These are phyloP conservation scores for Russula dissimulans DNA, from an alignment of 768 basidiomycete genomes.

Conservation along the genomic window DNA sequence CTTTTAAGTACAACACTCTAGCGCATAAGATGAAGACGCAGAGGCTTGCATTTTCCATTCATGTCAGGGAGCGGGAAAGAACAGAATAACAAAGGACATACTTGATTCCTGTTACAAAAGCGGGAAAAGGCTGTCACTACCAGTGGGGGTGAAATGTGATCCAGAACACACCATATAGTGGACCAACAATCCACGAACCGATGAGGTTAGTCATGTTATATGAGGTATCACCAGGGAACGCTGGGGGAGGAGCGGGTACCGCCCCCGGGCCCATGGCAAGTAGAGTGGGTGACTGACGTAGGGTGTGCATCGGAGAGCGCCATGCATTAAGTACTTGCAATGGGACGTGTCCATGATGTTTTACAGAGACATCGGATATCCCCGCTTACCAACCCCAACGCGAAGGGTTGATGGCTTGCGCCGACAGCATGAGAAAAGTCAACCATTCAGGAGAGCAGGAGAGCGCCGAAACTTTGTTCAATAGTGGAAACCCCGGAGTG, in stretches of 20 bases:
- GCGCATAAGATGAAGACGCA: slow-evolving; percentile 8
- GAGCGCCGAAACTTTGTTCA: background rate
- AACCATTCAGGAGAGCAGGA: background rate
- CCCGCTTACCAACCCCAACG: background rate
- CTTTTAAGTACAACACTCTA: background rate
- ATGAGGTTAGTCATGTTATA: background rate
- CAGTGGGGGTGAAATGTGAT: background rate
- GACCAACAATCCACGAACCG: slow-evolving; percentile 3
- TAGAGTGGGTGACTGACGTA: background rate
- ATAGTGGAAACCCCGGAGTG: background rate
- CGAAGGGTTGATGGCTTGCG: background rate
- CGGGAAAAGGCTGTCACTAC: background rate
- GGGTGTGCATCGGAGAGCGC: background rate
- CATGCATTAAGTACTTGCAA: background rate
- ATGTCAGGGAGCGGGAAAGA: background rate
- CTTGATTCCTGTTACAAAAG: slow-evolving; percentile 5
- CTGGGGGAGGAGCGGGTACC: background rate
- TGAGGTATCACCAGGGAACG: slow-evolving; percentile 2
- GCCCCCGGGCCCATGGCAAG: background rate
- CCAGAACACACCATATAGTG: slow-evolving; percentile 5
- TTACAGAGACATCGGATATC: no score
- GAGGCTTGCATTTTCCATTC: background rate
- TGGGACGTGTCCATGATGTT: background rate
- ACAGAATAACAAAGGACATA: background rate
- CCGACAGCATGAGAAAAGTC: background rate